These are phyloP conservation scores for Cydonia oblonga DNA, from an alignment of 331 rosid species.

Conservation along the genomic window DNA sequence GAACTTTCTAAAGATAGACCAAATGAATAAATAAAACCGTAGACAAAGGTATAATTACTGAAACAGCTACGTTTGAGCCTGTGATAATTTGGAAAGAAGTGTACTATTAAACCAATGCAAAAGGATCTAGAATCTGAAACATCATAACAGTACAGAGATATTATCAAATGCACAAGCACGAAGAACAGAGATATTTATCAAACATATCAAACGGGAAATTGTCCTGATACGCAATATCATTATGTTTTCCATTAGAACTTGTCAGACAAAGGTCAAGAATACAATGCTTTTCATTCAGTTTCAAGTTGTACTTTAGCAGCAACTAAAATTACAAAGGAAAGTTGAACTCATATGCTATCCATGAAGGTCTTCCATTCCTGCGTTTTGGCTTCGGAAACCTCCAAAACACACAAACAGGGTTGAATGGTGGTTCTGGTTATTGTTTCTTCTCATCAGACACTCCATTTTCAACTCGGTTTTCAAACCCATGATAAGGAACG, in stretches of 20 bases:
- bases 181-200: constrained; percentile 1
- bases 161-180: background rate
- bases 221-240: constrained; percentile 12
- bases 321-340: constrained; percentile 25
- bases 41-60: background rate
- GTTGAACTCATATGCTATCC: constrained; percentile 17
- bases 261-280: constrained; percentile 19
- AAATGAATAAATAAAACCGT: background rate
- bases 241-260: constrained; percentile 16
- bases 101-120: background rate
- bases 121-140: background rate
- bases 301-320: constrained; percentile 12
- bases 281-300: constrained; percentile 24
- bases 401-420: constrained; percentile 3
- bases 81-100: background rate
- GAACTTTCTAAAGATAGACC: background rate
- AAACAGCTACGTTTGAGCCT: background rate
- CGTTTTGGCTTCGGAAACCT: background rate
- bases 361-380: background rate
- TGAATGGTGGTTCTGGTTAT: constrained; percentile 9
- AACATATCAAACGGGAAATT: constrained; percentile 7
- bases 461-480: constrained; percentile 55
- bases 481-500: constrained; percentile 77
- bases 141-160: background rate
- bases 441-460: constrained; percentile 52